Conservation (phyloP, 345 rosid genomes). For the Melastoma malabathricum region DNA sequence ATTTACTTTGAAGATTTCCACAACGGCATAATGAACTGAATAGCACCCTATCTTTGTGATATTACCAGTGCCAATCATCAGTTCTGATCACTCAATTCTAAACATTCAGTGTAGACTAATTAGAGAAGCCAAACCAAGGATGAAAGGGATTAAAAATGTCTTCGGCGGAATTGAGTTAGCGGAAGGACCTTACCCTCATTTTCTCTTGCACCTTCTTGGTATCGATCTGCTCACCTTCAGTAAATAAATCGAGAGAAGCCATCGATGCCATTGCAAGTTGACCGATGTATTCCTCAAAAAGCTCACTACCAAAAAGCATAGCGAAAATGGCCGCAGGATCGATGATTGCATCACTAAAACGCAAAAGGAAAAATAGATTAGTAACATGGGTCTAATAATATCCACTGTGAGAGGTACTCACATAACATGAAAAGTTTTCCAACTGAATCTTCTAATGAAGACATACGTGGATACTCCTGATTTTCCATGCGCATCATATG, state of each 20-base stretch:
- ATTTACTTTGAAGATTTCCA: no score
- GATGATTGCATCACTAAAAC: constrained; percentile 71
- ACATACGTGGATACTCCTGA: constrained; percentile 92
- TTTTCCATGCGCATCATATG: constrained; percentile 86
- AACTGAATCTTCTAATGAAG: constrained; percentile 12
- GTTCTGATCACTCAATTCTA: background rate
- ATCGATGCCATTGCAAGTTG: constrained; percentile 98
- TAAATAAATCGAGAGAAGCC: constrained; percentile 87
- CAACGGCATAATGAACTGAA: no score
- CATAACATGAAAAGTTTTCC: constrained; percentile 5
- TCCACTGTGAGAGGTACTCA: background rate
- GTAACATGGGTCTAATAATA: background rate
- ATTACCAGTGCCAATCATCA: no score
- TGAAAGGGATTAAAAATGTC: background rate
- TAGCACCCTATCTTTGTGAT: no score
- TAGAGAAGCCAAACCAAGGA: background rate
- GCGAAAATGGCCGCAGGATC: constrained; percentile 97
- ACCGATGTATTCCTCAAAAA: constrained; percentile 89
- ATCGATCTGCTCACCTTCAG: constrained; percentile 78
- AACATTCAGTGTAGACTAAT: background rate
- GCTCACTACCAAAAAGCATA: constrained; percentile 98
- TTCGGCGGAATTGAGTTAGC: background rate
- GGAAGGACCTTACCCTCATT: constrained; percentile 47
- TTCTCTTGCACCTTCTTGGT: constrained; percentile 77
- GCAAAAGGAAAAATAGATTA: constrained; percentile 1